These are phyloP conservation scores for Flueggea neowawraea DNA, from an alignment of 441 rosid species.

Conservation along the genomic window DNA sequence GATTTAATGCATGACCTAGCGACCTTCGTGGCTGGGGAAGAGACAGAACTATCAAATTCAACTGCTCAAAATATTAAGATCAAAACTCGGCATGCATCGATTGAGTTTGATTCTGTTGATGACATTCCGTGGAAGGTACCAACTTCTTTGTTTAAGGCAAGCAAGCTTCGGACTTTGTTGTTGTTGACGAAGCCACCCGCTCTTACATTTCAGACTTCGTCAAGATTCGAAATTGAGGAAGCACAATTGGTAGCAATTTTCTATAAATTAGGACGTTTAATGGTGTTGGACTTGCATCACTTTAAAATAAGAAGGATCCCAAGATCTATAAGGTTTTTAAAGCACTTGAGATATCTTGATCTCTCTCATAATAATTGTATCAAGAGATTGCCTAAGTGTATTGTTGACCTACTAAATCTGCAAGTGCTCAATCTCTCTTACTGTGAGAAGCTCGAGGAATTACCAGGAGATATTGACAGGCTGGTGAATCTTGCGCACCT, in stretches of 20 bases:
- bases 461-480: slow-evolving; percentile 11
- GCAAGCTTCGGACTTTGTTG: too few species aligned
- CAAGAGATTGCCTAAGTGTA: not conserved
- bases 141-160: too few species aligned
- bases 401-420: not conserved
- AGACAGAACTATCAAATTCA: not conserved
- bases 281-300: slow-evolving; percentile 2
- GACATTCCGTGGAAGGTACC: too few species aligned
- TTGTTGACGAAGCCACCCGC: too few species aligned
- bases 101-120: not conserved
- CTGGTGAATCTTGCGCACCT: slow-evolving; percentile 14
- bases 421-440: not conserved
- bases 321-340: not conserved
- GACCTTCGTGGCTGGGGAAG: slow-evolving; percentile 7
- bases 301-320: slow-evolving; percentile 1
- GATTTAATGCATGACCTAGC: slow-evolving; percentile 27
- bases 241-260: not conserved
- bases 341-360: slow-evolving; percentile 1
- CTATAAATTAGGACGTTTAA: slow-evolving; percentile 11
- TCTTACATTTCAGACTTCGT: not conserved
- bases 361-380: not conserved
- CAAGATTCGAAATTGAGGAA: not conserved
- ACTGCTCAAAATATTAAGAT: not conserved
- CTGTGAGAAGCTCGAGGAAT: slow-evolving; percentile 9
- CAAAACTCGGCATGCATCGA: not conserved